Base-by-base conservation (phyloP, 2,329 filamentous ascomycete genomes). In the Aspergillus japonicus region DNA sequence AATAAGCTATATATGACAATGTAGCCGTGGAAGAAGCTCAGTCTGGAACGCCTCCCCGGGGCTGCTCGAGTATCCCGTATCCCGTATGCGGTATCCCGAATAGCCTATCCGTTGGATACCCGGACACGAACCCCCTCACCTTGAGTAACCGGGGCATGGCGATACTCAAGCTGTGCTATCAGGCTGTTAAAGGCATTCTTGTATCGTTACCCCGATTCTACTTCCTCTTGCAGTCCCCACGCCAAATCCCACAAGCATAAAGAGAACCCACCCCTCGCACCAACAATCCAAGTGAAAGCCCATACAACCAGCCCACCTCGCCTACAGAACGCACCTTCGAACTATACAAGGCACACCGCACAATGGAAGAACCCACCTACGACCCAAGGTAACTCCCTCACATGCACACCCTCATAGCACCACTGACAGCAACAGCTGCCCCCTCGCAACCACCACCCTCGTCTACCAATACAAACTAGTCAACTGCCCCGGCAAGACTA, bases 401-500 rank as follows among this genome's bases (percentile, higher is more conserved):
- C 10, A 48, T 16, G 1, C 12, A 4, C 33, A 49, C 24, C 42
- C 26, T 10, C 23, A 16, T 11, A 35, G 16, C 10, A 3, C 1
- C 19, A 10, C 10, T 23, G 7, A 24, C 21, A 3, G 21, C 3
- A 16, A 7, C 31, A 73, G 71, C 42, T 64, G 68, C 12, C 76
- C 74, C 5, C 67, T 71, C 62, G 63, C 71, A 35, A 51, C 54
- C 10, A 62, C 73, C 51, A 63, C 68, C 21, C 60, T 76, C 10
- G 61, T 64, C 39, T 71, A 74, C 59, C 62, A 65, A 44, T 71
- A 80, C 63, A 71, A 73, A 56, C 69, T 80, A 11, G 58, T 63
- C 48, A 80, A 80, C 52, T 66, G 69, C 7, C 77, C 78, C 0
- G 77, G 75, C 16, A 80, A 77, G 59, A 76, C 70, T 10, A 73